Base-by-base conservation (phyloP, 805 yeast species). In the Yamadazyma sp. region DNA sequence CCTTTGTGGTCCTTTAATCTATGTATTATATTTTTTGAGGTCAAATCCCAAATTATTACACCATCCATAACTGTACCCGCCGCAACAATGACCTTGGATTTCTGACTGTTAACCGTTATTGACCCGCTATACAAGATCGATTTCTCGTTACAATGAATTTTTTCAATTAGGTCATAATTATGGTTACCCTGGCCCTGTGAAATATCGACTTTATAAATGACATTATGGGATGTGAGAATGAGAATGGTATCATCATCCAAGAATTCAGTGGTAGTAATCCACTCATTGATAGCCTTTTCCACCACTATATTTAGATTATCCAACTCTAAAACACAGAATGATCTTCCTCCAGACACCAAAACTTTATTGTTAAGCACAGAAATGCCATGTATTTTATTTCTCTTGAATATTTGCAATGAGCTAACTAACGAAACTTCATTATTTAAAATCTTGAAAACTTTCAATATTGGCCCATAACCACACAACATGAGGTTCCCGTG, bases 21-120 rank as follows among this genome's bases (percentile, higher is more conserved):
- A 47, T 79, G 77, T 3, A 76, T 16, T 7, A 82, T 62, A 20
- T 62, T 28, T 1, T 60, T 43, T 5, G 62, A 53, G 22, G 60
- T 58, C 16, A 78, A 50, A 30, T 78, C 78, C 98, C 98, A 91
- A 2, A 88, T 63, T 3, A 85, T 62, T 2, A 86, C 80, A 10
- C 97, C 96, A 31, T 82, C 81, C 80, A 89, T 80, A 2, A 91
- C 97, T 0, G 98, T 91, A 16, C 98, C 98, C 0, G 96, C 89
- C 18, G 87, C 87, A 10, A 87, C 69, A 4, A 73, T 53, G 0
- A 81, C 73, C 23, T 23, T 58, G 11, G 10, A 9, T 22, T 22
- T 22, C 10, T 9, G 11, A 11, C 10, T 55, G 5, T 61, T 66
- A 1, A 72, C 72, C 35, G 69, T 69, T 24, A 91, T 74, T 2